Percentiles rank a stretch among this genome's conserved stretches.
Conservation (phyloP, 768 basidiomycete species). For the Brasilioporus rufonigricans region DNA sequence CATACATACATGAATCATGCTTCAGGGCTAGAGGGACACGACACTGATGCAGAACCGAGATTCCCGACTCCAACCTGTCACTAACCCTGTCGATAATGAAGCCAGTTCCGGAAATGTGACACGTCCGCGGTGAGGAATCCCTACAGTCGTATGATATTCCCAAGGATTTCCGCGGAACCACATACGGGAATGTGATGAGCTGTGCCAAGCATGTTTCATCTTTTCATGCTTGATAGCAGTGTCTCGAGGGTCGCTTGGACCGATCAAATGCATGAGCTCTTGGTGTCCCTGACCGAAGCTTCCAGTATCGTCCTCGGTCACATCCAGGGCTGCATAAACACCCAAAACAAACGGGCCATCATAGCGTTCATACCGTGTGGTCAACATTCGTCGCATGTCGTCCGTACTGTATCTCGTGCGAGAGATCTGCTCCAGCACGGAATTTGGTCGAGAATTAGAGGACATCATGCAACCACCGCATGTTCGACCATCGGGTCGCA, state of each 20-base stretch:
- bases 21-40: constrained; percentile 3
- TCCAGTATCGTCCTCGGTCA: too few species aligned
- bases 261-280: background rate
- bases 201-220: background rate
- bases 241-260: background rate
- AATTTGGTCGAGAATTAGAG: too few species aligned
- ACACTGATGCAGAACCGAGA: too few species aligned
- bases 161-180: constrained; percentile 1
- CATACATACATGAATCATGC: background rate
- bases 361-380: background rate
- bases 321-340: background rate
- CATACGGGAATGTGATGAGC: background rate
- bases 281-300: background rate
- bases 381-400: background rate
- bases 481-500: too few species aligned
- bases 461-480: too few species aligned
- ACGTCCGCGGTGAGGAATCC: constrained; percentile 3
- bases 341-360: background rate
- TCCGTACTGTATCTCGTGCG: background rate
- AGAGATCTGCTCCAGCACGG: background rate
- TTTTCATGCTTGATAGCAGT: background rate
- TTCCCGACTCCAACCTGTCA: background rate
- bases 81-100: background rate
- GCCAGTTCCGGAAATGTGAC: background rate
- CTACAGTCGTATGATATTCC: background rate